phyloP scores from a whole-genome alignment of 2,329 filamentous ascomycete species.

The Colletotrichum cereale region DNA sequence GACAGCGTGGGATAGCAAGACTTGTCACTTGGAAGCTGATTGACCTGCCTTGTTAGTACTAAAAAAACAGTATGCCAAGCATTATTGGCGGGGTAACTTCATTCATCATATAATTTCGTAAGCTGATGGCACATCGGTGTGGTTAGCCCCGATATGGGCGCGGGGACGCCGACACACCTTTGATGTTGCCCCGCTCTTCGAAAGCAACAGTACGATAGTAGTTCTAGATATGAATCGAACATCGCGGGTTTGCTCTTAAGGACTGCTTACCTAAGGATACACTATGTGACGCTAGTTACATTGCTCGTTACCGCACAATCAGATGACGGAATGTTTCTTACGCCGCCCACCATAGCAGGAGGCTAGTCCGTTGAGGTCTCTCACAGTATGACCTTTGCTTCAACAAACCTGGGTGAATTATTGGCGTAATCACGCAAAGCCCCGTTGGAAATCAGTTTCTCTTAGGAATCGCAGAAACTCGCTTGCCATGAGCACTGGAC shows the following conservation, averaged over 20 bases:
- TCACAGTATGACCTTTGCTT: too few species aligned
- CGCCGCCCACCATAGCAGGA: background rate
- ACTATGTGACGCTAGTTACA: background rate
- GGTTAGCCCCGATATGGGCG: background rate
- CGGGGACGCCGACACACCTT: background rate
- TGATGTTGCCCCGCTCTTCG: background rate
- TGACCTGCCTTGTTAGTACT: slow-evolving; percentile 36
- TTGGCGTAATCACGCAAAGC: background rate
- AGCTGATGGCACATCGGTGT: slow-evolving; percentile 21
- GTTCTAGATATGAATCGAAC: background rate
- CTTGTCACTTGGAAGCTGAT: slow-evolving; percentile 7
- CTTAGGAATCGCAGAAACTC: background rate
- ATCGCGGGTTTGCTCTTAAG: background rate
- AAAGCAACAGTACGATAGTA: background rate
- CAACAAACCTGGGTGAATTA: background rate
- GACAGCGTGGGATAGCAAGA: slow-evolving; percentile 3
- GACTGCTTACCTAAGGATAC: background rate
- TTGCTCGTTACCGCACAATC: background rate
- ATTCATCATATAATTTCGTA: background rate
- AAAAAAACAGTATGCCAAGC: slow-evolving; percentile 26
- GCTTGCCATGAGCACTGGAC: background rate
- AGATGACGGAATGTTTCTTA: background rate
- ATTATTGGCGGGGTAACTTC: slow-evolving; percentile 16
- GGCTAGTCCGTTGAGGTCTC: background rate
- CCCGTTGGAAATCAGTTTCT: background rate